Evolutionary conservation across 1,139 yeast genomes (phyloP), one percentile per base, ranked within the genome.

Genomic region (Debaryomyces singareniensis): DNA sequence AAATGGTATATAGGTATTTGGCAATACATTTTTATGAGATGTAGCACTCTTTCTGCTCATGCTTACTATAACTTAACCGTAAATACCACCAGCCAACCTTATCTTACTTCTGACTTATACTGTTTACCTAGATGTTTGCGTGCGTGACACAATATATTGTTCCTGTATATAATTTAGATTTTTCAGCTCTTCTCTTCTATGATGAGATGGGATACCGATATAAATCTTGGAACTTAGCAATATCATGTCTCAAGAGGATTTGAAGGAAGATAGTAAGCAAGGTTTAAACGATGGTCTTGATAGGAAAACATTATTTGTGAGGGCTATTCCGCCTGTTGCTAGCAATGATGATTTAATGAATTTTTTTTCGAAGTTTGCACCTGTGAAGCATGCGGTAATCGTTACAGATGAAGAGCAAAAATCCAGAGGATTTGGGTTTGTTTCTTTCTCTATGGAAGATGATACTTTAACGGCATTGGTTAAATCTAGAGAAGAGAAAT

Each of bases 341-440:
- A 81, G 93, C 1, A 75, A 80, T 15, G 95, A 86, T 35, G 79
- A 86, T 45, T 67, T 87, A 29, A 71, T 91, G 1, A 84, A 81
- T 43, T 86, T 70, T 58, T 91, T 91, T 50, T 82, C 97, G 1
- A 86, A 86, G 40, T 81, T 87, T 55, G 93, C 86, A 1, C 98
- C 98, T 4, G 94, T 91, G 10, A 87, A 82, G 57, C 98, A 91
- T 57, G 95, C 97, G 3, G 93, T 87, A 29, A 74, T 91, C 29
- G 98, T 93, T 15, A 82, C 70, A 28, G 96, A 91, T 51, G 64
- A 69, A 10, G 76, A 81, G 28, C 74, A 82, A 29, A 63, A 74
- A 29, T 84, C 95, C 4, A 73, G 93, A 55, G 97, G 98, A 2
- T 93, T 87, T 56, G 99, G 98, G 5, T 93, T 93, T 55, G 98